Base-by-base conservation (phyloP, 1,139 yeast species). In the Diutina catenulata region DNA sequence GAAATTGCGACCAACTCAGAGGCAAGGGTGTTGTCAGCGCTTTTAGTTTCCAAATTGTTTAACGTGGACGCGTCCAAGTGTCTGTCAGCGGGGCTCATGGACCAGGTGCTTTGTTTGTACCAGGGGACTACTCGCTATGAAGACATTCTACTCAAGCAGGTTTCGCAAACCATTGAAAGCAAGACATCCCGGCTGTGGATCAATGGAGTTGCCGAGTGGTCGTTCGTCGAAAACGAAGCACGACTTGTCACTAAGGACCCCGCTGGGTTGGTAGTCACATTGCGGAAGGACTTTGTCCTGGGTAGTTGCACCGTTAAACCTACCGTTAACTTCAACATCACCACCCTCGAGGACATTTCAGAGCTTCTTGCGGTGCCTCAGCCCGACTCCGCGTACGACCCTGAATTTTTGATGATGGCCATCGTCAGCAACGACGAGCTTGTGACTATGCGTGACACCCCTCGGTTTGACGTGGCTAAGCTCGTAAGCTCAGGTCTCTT, bases 381-480 rank as follows among this genome's bases (percentile, higher is more conserved):
- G 36, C 25, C 15, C 7, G 43, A 51, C 4, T 55, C 62, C 0
- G 45, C 57, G 2, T 81, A 81, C 49, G 88, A 81, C 50, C 66
- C 75, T 19, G 74, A 77, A 45, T 79, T 81, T 45, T 49, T 81
- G 22, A 49, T 77, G 46, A 59, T 80, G 44, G 51, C 76, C 44
- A 56, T 76, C 11, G 52, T 79, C 29, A 78, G 76, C 50, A 79
- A 76, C 47, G 76, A 72, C 5, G 87, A 80, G 42, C 59, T 80
- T 33, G 68, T 80, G 22, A 31, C 21, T 8, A 42, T 41, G 10
- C 45, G 40, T 5, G 44, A 39, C 41, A 55, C 56, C 19, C 45
- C 57, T 10, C 41, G 49, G 3, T 62, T 78, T 38, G 76, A 81
- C 44, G 55, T 81, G 38, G 71, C 70, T 47, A 70, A 68, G 38